Conservation (phyloP, 148 eudicot genomes). For the Rheum nobile region DNA sequence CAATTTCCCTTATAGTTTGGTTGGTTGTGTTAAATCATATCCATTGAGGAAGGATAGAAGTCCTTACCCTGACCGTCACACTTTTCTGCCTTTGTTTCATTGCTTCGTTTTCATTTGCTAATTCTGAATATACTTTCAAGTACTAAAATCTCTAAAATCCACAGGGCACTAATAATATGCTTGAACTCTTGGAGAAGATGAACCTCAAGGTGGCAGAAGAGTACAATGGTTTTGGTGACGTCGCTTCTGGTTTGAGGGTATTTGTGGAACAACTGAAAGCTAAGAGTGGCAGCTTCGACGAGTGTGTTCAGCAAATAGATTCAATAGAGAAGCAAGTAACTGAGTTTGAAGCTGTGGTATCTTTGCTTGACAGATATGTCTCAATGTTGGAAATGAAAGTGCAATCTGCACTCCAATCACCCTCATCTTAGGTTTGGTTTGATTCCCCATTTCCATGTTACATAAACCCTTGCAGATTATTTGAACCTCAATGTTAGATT, state of each 20-base stretch:
- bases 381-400: slow-evolving; percentile 68
- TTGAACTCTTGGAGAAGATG: slow-evolving; percentile 86
- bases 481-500: background rate
- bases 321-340: slow-evolving; percentile 83
- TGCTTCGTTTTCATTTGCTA: background rate
- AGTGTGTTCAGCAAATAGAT: slow-evolving; percentile 74
- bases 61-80: background rate
- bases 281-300: slow-evolving; percentile 69
- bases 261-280: slow-evolving; percentile 79
- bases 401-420: slow-evolving; percentile 42
- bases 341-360: slow-evolving; percentile 84
- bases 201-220: slow-evolving; percentile 86
- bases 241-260: slow-evolving; percentile 88
- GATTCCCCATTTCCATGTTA: background rate
- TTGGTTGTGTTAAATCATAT: too few species aligned
- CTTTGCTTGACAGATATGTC: slow-evolving; percentile 82
- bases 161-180: slow-evolving; percentile 67
- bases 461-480: background rate
- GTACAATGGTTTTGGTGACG: slow-evolving; percentile 68
- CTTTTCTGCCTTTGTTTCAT: background rate
- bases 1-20: too few species aligned
- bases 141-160: slow-evolving; percentile 1
- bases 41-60: background rate
- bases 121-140: background rate
- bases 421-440: slow-evolving; percentile 25